A percentile compares a stretch with the other conserved stretches of the same genome.
These are phyloP conservation scores for Alternaria brassicae DNA, from an alignment of 2,329 filamentous ascomycete genomes.

Conservation along the genomic window DNA sequence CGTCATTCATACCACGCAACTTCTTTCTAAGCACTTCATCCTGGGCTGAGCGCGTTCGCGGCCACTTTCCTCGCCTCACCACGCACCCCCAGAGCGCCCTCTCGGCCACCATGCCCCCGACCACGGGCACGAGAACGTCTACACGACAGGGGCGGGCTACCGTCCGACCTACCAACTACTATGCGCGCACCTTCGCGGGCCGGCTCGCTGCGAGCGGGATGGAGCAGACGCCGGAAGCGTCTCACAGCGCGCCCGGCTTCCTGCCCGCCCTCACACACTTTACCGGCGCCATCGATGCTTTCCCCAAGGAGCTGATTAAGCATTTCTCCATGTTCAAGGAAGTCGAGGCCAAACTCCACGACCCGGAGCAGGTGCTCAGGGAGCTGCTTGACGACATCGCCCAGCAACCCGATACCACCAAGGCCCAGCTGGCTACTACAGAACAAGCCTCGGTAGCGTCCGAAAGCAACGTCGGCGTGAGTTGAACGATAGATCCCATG, in stretches of 20 bases:
- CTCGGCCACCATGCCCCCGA: slow-evolving; percentile 45
- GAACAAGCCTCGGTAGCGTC: slow-evolving; percentile 43
- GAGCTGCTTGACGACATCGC: slow-evolving; percentile 72
- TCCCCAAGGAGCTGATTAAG: slow-evolving; percentile 92
- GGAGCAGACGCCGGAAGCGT: slow-evolving; percentile 49
- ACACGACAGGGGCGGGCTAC: slow-evolving; percentile 57
- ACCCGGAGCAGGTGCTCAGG: slow-evolving; percentile 81
- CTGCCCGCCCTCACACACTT: slow-evolving; percentile 76
- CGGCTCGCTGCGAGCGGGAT: slow-evolving; percentile 45
- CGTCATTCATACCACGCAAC: slow-evolving; percentile 28
- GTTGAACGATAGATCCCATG: slow-evolving; percentile 42
- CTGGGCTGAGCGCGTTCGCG: slow-evolving; percentile 30
- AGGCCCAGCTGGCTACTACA: slow-evolving; percentile 34
- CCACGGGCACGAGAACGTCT: slow-evolving; percentile 48
- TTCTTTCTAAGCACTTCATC: slow-evolving; percentile 21
- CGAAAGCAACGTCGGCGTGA: slow-evolving; percentile 51
- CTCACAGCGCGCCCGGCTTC: slow-evolving; percentile 58
- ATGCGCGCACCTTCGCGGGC: slow-evolving; percentile 57
- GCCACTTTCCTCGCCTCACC: slow-evolving; percentile 22
- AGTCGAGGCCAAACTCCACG: slow-evolving; percentile 95
- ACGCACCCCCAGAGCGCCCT: slow-evolving; percentile 26
- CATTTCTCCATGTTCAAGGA: slow-evolving; percentile 97
- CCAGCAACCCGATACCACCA: slow-evolving; percentile 54
- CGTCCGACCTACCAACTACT: slow-evolving; percentile 59
- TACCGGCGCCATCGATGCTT: slow-evolving; percentile 87